Percentiles rank a stretch among this genome's conserved stretches.
These are phyloP conservation scores for Acacia concinna DNA, from an alignment of 331 rosid species.

Conservation along the genomic window DNA sequence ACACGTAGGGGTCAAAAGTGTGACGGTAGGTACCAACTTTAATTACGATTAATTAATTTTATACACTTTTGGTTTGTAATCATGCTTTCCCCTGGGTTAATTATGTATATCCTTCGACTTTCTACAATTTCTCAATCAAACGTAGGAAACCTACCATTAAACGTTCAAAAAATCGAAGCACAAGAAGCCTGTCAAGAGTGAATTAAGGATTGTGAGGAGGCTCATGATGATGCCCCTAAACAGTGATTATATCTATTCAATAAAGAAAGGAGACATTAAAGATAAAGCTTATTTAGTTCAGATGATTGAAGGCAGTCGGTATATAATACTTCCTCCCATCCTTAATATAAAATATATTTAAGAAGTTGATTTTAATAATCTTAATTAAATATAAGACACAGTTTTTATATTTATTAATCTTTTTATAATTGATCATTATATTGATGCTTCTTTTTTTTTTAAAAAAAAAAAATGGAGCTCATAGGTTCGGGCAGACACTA, in stretches of 20 bases:
- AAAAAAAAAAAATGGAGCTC: too few species aligned
- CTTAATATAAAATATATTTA: too few species aligned
- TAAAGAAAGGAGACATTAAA: background rate
- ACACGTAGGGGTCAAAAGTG: background rate
- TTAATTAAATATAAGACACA: too few species aligned
- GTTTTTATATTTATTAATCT: too few species aligned
- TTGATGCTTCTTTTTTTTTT: too few species aligned
- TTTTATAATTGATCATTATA: too few species aligned
- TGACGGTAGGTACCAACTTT: slow-evolving; percentile 21
- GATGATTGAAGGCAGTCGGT: background rate
- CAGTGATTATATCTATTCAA: background rate
- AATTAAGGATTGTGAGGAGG: background rate
- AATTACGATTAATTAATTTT: slow-evolving; percentile 8
- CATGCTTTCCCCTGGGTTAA: background rate
- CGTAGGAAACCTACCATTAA: background rate
- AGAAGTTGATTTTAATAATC: too few species aligned
- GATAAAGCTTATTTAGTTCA: background rate
- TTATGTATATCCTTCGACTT: background rate
- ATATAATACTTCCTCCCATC: too few species aligned
- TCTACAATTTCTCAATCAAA: background rate
- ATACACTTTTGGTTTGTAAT: slow-evolving; percentile 38
- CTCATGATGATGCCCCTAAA: background rate
- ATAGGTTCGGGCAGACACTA: too few species aligned
- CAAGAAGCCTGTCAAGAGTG: background rate
- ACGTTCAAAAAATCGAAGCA: background rate